These are phyloP conservation scores for Rhododendron mucronatum DNA, from an alignment of 148 eudicot genomes.

Conservation along the genomic window DNA sequence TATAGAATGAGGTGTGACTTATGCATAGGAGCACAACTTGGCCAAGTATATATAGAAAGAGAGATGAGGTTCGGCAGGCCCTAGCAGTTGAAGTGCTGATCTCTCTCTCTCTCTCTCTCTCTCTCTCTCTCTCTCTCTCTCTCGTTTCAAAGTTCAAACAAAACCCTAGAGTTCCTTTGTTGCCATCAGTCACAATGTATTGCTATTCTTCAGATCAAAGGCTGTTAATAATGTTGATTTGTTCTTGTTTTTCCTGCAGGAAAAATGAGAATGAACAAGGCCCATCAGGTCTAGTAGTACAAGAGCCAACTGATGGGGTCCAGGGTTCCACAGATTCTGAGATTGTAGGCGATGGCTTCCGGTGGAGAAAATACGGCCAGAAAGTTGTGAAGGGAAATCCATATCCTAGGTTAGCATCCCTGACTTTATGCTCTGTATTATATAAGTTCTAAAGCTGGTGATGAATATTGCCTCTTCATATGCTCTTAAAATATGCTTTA, in stretches of 20 bases:
- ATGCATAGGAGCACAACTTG: no score
- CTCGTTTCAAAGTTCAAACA: no score
- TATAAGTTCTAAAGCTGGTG: background rate
- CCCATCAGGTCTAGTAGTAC: slow-evolving; percentile 29
- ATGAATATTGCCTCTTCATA: background rate
- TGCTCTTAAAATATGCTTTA: background rate
- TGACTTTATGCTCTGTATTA: background rate
- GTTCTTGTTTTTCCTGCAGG: slow-evolving; percentile 29
- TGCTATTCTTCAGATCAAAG: background rate
- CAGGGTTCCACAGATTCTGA: slow-evolving; percentile 59
- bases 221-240: background rate
- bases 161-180: no score
- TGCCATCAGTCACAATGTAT: no score
- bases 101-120: no score
- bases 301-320: slow-evolving; percentile 34
- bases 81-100: no score
- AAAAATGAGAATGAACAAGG: slow-evolving; percentile 38
- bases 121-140: no score
- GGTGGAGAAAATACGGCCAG: slow-evolving; percentile 98
- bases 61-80: no score
- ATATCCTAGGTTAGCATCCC: slow-evolving; percentile 65
- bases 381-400: slow-evolving; percentile 93
- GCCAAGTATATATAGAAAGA: no score
- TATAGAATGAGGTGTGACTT: no score
- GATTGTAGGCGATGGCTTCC: slow-evolving; percentile 69